Percentiles rank a stretch among this genome's conserved stretches.
Conservation (phyloP, 2,329 filamentous ascomycete genomes). For the Ascosphaera pollenicola region DNA sequence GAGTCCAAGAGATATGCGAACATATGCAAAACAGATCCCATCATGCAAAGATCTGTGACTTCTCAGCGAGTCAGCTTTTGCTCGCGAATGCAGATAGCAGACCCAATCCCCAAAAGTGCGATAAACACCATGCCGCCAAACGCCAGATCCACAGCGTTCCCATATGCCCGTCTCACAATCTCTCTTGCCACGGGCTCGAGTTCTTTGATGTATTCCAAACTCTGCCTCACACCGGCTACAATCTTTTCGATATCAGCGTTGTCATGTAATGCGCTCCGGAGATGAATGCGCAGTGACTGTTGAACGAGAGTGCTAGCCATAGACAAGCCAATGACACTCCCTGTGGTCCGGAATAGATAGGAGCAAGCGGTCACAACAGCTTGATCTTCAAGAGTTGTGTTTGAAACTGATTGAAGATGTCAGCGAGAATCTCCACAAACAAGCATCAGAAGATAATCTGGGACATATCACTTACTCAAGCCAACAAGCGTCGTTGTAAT, state of each 20-base stretch:
- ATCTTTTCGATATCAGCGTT: constrained; percentile 41
- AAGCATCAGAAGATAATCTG: constrained; percentile 2
- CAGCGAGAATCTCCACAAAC: not conserved
- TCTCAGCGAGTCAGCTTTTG: constrained; percentile 25
- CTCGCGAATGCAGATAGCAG: constrained; percentile 32
- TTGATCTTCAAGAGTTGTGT: constrained; percentile 42
- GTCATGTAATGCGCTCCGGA: constrained; percentile 31
- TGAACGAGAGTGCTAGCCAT: constrained; percentile 51
- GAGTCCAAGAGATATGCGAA: too few species aligned
- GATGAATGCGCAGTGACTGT: constrained; percentile 36
- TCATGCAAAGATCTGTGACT: too few species aligned
- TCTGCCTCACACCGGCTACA: constrained; percentile 46
- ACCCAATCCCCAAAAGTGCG: constrained; percentile 26
- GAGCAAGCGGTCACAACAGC: constrained; percentile 58
- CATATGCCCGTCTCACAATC: constrained; percentile 46
- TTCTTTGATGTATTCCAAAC: constrained; percentile 43
- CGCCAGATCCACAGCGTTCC: constrained; percentile 29
- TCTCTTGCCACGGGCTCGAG: constrained; percentile 37
- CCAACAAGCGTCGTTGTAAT: constrained; percentile 52
- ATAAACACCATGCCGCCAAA: constrained; percentile 28
- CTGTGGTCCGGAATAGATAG: constrained; percentile 60
- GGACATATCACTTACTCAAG: constrained; percentile 24
- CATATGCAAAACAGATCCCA: too few species aligned
- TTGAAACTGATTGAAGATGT: constrained; percentile 30
- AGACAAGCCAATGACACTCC: constrained; percentile 43